Conservation (phyloP, 192 early-diverging fungal species). For the Phlyctochytrium bullatum region DNA sequence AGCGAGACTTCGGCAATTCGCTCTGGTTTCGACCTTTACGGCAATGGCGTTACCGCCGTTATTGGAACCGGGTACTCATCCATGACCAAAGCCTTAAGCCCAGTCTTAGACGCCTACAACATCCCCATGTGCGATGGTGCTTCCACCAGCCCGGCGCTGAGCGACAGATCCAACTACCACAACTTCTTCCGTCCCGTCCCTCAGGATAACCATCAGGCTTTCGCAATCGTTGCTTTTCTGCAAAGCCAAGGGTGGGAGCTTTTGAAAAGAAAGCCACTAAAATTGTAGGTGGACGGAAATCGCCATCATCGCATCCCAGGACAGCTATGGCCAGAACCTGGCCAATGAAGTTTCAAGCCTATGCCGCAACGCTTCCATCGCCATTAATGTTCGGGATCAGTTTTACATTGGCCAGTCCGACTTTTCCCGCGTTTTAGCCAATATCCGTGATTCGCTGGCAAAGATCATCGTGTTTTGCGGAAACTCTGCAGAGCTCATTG, state of each 20-base stretch:
- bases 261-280: not conserved
- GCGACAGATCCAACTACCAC: conserved; percentile 24
- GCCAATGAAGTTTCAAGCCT: not conserved
- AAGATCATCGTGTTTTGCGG: not conserved
- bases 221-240: conserved; percentile 29
- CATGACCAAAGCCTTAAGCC: not conserved
- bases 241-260: conserved; percentile 12
- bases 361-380: not conserved
- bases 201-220: conserved; percentile 23
- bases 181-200: conserved; percentile 41
- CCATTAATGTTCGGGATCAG: not conserved
- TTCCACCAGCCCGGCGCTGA: conserved; percentile 24
- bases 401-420: not conserved
- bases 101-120: conserved; percentile 9
- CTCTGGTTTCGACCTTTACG: not conserved
- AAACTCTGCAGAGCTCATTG: not conserved
- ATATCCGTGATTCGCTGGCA: not conserved
- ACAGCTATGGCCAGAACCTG: not conserved
- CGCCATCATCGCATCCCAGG: not conserved
- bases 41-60: conserved; percentile 4
- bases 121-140: conserved; percentile 37
- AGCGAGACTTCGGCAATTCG: not conserved
- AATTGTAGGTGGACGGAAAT: not conserved
- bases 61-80: conserved; percentile 21
- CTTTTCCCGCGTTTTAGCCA: not conserved